A percentile compares a stretch with the other conserved stretches of the same genome.
These are phyloP conservation scores for Fragaria nilgerrensis DNA, from an alignment of 306 rosid species.

Conservation along the genomic window DNA sequence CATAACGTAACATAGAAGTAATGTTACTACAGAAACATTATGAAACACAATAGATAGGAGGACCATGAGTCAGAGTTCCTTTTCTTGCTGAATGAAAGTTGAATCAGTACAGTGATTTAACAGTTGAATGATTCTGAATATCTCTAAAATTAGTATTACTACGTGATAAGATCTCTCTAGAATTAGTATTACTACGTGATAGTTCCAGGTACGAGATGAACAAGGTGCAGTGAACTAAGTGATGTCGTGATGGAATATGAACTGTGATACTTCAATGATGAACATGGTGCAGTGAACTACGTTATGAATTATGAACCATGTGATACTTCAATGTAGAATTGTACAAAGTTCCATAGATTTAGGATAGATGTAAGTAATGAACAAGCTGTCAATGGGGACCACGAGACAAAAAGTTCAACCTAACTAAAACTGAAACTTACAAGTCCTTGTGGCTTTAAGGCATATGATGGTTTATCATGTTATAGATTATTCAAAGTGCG, in stretches of 20 bases:
- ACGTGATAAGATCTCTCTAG: background rate
- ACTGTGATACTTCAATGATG: background rate
- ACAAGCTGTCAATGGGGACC: background rate
- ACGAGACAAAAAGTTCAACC: background rate
- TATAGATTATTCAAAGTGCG: background rate
- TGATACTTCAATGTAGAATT: background rate
- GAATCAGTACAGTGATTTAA: background rate
- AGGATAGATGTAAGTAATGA: background rate
- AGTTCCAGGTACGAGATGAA: background rate
- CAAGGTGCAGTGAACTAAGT: background rate
- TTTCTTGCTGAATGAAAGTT: background rate
- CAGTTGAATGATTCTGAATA: background rate
- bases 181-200: background rate
- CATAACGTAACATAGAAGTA: constrained; percentile 1
- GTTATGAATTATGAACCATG: background rate
- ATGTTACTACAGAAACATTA: background rate
- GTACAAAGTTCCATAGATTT: background rate
- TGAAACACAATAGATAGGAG: background rate
- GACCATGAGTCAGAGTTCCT: background rate
- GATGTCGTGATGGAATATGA: background rate
- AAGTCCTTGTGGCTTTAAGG: background rate
- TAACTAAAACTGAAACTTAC: background rate
- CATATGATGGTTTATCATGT: background rate
- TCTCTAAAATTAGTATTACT: background rate
- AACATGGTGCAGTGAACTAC: no score